Evolutionary conservation across 2,329 filamentous ascomycete species (phyloP).

Genomic region (Botryosphaeria agaves): DNA sequence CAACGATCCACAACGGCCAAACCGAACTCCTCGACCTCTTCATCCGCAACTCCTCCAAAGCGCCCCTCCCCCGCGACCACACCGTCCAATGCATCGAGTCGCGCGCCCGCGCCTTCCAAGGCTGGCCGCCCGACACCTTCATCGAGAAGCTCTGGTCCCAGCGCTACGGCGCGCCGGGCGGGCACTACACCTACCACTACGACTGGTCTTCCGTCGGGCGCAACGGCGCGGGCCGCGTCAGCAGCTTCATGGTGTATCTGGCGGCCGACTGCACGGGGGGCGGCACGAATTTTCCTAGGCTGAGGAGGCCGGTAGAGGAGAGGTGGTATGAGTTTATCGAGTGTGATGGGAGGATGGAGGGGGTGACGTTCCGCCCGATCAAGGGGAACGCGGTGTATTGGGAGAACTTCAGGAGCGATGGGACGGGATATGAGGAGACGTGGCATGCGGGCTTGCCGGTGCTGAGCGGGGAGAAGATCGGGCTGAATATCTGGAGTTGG

Average conservation of each 20-base stretch:
- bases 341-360: too few species aligned
- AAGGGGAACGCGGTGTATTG: too few species aligned
- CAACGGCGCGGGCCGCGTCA: slow-evolving; percentile 23
- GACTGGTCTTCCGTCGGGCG: slow-evolving; percentile 32
- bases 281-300: too few species aligned
- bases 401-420: too few species aligned
- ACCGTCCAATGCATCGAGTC: slow-evolving; percentile 40
- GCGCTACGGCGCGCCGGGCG: slow-evolving; percentile 36
- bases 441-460: too few species aligned
- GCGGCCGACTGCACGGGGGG: too few species aligned
- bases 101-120: slow-evolving; percentile 40
- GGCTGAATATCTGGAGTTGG: too few species aligned
- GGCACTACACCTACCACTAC: slow-evolving; percentile 43
- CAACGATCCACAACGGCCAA: slow-evolving; percentile 34
- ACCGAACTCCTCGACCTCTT: slow-evolving; percentile 28
- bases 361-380: too few species aligned
- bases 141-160: slow-evolving; percentile 45
- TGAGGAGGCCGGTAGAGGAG: too few species aligned
- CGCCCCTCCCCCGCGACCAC: slow-evolving; percentile 27
- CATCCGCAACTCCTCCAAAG: slow-evolving; percentile 36
- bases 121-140: slow-evolving; percentile 39
- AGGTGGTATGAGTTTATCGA: too few species aligned
- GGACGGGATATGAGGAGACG: too few species aligned
- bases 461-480: too few species aligned
- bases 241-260: slow-evolving; percentile 46